phyloP scores from a whole-genome alignment of 2,329 filamentous ascomycete species.

The Beauveria medogensis region DNA sequence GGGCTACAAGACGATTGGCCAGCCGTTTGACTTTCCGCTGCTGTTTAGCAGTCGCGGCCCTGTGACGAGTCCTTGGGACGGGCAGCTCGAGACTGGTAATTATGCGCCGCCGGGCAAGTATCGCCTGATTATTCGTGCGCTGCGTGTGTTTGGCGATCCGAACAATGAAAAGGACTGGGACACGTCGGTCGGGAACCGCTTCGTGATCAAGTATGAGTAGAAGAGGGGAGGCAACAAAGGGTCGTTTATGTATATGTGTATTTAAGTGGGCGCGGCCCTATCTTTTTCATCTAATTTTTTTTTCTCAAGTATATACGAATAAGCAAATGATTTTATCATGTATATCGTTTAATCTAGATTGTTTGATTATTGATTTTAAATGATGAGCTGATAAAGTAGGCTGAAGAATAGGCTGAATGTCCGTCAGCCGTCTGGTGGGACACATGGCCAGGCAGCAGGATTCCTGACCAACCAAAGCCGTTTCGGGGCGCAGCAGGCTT shows the following conservation, averaged over 20 bases:
- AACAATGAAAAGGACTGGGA: constrained; percentile 40
- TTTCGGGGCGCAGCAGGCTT: neutral
- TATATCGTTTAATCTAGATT: neutral
- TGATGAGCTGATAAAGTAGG: too few relatives aligned
- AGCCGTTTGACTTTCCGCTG: constrained; percentile 34
- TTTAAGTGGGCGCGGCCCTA: neutral
- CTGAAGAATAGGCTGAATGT: neutral
- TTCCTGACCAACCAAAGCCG: constrained; percentile 8
- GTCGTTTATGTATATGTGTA: neutral
- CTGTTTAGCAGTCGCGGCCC: constrained; percentile 22
- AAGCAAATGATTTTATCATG: too few relatives aligned
- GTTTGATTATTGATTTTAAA: neutral
- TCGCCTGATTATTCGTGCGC: constrained; percentile 38
- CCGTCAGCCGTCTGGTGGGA: neutral
- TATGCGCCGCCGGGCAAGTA: constrained; percentile 43
- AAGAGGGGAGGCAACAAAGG: neutral
- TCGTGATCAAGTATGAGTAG: constrained; percentile 36
- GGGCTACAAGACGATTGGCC: constrained; percentile 34
- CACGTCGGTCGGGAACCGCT: constrained; percentile 29
- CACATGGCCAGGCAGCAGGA: constrained; percentile 13
- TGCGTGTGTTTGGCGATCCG: constrained; percentile 44
- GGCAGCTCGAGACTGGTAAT: constrained; percentile 36
- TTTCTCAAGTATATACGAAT: neutral
- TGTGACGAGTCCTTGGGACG: constrained; percentile 32
- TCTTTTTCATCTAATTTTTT: neutral